A percentile compares a stretch with the other conserved stretches of the same genome.
Conservation (phyloP, 371 early-diverging fungal genomes). For the Rhizopus stolonifer region DNA sequence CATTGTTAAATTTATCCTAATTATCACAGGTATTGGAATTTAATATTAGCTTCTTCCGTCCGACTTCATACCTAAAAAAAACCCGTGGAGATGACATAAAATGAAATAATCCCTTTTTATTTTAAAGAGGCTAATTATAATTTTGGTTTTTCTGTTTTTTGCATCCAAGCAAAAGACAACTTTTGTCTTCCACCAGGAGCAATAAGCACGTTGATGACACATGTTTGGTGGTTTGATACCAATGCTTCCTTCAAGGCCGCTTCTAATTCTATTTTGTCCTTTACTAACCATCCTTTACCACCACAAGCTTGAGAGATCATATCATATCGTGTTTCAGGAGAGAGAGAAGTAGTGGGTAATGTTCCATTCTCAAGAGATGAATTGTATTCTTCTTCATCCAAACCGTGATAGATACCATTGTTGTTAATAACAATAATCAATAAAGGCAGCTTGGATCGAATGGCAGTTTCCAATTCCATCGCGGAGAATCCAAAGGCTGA, state of each 20-base stretch:
- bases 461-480: constrained; percentile 81
- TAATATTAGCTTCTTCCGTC: no score
- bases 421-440: constrained; percentile 79
- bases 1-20: no score
- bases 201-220: constrained; percentile 54
- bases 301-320: constrained; percentile 66
- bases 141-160: constrained; percentile 22
- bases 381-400: constrained; percentile 45
- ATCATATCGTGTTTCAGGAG: constrained; percentile 70
- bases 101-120: no score
- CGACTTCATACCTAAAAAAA: no score
- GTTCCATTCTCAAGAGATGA: constrained; percentile 27
- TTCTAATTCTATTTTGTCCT: constrained; percentile 59
- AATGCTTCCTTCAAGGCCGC: constrained; percentile 57
- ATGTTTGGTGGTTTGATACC: constrained; percentile 31
- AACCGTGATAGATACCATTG: constrained; percentile 78
- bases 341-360: constrained; percentile 66
- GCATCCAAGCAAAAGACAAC: constrained; percentile 29
- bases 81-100: no score
- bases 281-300: constrained; percentile 63
- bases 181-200: constrained; percentile 51
- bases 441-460: constrained; percentile 64
- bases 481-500: constrained; percentile 85
- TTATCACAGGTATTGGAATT: no score
- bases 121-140: no score